Conservation (phyloP, 2,329 filamentous ascomycete species). For the Periconia sp. region DNA sequence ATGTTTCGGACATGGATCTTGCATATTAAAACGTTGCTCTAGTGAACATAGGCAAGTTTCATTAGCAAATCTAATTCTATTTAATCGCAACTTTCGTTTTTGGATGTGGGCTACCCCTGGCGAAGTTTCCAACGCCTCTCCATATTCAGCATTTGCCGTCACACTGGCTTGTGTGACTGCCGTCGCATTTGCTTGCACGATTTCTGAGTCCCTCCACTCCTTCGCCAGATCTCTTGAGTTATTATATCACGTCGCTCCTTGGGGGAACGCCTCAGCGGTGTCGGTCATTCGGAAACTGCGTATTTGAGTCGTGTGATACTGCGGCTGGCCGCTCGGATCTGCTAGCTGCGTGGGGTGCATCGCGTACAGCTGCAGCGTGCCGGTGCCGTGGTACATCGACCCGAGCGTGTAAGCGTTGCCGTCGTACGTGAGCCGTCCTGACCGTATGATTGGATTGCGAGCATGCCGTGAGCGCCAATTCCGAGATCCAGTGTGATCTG, state of each 20-base stretch:
- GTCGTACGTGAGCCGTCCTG: constrained; percentile 15
- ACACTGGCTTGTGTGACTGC: constrained; percentile 3
- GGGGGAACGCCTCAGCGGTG: constrained; percentile 14
- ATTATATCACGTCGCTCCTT: constrained; percentile 22
- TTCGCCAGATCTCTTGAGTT: constrained; percentile 25
- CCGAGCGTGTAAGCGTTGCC: constrained; percentile 26
- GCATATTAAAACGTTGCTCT: constrained; percentile 16
- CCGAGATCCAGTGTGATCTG: constrained; percentile 48
- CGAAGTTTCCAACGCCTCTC: constrained; percentile 1
- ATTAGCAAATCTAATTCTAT: too few relatives aligned
- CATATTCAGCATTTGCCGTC: constrained; percentile 1
- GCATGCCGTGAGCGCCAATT: constrained; percentile 29
- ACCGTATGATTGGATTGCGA: constrained; percentile 24
- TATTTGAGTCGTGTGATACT: constrained; percentile 26
- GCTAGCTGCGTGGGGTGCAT: constrained; percentile 21
- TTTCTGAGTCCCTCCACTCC: constrained; percentile 23
- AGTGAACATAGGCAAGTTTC: constrained; percentile 13
- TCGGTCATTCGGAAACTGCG: constrained; percentile 17
- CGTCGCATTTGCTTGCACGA: constrained; percentile 18
- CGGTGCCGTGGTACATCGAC: constrained; percentile 22
- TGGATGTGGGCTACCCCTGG: not conserved
- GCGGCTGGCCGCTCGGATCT: constrained; percentile 13
- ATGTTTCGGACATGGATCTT: constrained; percentile 13
- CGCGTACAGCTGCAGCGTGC: constrained; percentile 23
- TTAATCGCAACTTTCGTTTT: too few relatives aligned